A percentile compares a stretch with the other conserved stretches of the same genome.
Conservation (phyloP, 345 rosid genomes). For the Eucalyptus tenuipes region DNA sequence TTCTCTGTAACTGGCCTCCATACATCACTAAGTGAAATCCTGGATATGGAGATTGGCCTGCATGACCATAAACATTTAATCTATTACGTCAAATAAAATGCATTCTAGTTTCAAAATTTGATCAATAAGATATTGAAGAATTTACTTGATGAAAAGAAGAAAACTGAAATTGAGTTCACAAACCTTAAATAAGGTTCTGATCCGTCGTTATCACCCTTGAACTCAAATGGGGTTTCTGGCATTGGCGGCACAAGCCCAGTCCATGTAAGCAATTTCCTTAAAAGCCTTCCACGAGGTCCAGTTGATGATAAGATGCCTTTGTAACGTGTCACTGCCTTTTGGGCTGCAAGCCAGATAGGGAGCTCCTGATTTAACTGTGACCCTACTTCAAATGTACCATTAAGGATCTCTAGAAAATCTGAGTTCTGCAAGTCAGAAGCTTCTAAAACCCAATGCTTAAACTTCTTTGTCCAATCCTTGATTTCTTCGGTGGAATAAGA, state of each 20-base stretch:
- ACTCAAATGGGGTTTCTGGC: constrained; percentile 46
- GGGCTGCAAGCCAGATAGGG: constrained; percentile 86
- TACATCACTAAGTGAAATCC: constrained; percentile 84
- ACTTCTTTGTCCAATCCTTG: constrained; percentile 35
- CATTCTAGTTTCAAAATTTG: neutral
- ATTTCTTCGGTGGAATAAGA: constrained; percentile 36
- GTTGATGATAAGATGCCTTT: constrained; percentile 71
- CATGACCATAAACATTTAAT: neutral
- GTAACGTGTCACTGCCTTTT: constrained; percentile 83
- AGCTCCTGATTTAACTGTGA: constrained; percentile 52
- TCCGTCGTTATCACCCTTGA: constrained; percentile 28
- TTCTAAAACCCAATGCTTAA: constrained; percentile 56
- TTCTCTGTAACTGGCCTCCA: constrained; percentile 85
- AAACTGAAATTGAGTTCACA: neutral
- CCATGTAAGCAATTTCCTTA: constrained; percentile 61
- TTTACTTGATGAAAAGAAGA: neutral
- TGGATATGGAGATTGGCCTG: constrained; percentile 81
- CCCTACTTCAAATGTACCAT: constrained; percentile 20
- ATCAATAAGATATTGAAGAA: neutral
- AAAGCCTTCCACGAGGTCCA: constrained; percentile 88
- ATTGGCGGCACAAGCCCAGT: constrained; percentile 57
- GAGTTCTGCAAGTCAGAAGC: constrained; percentile 41
- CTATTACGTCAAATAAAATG: neutral
- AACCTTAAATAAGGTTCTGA: constrained; percentile 81
- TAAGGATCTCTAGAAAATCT: constrained; percentile 27